A percentile compares a stretch with the other conserved stretches of the same genome.
These are phyloP conservation scores for Aristolochia contorta DNA, from an alignment of 164 flowering plant genomes.

Conservation along the genomic window DNA sequence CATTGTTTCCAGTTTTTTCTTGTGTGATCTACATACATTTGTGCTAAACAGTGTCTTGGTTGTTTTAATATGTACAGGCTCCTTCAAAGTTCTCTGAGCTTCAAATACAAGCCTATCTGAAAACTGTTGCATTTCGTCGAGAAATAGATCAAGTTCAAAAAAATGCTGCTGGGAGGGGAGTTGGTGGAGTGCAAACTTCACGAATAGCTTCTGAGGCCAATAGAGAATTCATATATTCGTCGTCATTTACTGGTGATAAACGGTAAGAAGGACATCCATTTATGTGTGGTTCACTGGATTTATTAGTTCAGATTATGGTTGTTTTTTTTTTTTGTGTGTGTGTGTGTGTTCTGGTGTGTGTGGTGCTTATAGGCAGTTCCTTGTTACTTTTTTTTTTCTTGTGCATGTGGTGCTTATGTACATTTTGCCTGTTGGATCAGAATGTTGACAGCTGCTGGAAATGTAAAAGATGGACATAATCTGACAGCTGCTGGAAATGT, in stretches of 20 bases:
- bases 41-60: not conserved
- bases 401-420: not conserved
- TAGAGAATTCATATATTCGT: slow-evolving; percentile 83
- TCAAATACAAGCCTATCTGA: slow-evolving; percentile 90
- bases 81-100: slow-evolving; percentile 83
- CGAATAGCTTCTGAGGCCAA: slow-evolving; percentile 92
- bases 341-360: not conserved
- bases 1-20: too few relatives aligned
- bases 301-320: too few relatives aligned
- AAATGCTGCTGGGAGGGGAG: slow-evolving; percentile 78
- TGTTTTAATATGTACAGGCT: slow-evolving; percentile 28
- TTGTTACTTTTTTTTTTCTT: not conserved
- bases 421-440: slow-evolving; percentile 21
- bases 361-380: not conserved
- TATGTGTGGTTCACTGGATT: too few relatives aligned
- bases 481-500: slow-evolving; percentile 45
- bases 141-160: slow-evolving; percentile 94
- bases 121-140: slow-evolving; percentile 92
- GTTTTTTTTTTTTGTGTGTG: not conserved
- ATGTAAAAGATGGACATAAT: slow-evolving; percentile 23
- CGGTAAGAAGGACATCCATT: slow-evolving; percentile 32
- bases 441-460: slow-evolving; percentile 45
- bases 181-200: slow-evolving; percentile 81
- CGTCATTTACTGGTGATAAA: slow-evolving; percentile 84
- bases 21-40: too few relatives aligned